A percentile compares a stretch with the other conserved stretches of the same genome.
Conservation (phyloP, 2,329 filamentous ascomycete species). For the Elsinoe arachidis region DNA sequence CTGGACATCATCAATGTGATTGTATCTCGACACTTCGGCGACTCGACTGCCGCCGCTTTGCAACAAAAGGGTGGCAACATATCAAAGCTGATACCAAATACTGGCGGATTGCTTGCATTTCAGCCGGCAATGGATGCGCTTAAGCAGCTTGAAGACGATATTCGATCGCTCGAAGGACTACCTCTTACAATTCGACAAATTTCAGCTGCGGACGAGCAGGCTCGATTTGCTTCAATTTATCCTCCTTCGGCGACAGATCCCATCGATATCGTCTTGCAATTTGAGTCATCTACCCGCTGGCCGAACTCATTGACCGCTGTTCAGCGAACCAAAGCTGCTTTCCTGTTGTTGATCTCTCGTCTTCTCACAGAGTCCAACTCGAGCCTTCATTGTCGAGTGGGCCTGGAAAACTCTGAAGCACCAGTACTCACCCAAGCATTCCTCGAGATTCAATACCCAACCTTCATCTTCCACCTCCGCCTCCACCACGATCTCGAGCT, state of each 20-base stretch:
- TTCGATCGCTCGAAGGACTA: conserved; percentile 70
- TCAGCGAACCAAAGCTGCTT: conserved; percentile 87
- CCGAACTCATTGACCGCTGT: conserved; percentile 86
- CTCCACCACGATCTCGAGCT: conserved; percentile 86
- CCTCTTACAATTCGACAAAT: conserved; percentile 81
- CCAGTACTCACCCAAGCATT: conserved; percentile 69
- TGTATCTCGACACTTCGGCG: conserved; percentile 59
- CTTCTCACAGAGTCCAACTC: conserved; percentile 57
- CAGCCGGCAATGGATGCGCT: conserved; percentile 62
- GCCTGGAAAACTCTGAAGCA: conserved; percentile 65
- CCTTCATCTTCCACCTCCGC: conserved; percentile 67
- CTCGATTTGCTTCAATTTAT: conserved; percentile 63
- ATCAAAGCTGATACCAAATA: conserved; percentile 34
- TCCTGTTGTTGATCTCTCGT: conserved; percentile 64
- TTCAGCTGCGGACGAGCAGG: conserved; percentile 59
- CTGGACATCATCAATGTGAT: conserved; percentile 72
- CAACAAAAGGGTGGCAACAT: conserved; percentile 41
- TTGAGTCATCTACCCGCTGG: conserved; percentile 89
- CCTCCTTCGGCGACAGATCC: conserved; percentile 41
- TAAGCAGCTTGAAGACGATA: conserved; percentile 62
- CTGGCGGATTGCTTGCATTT: conserved; percentile 47
- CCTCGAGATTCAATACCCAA: conserved; percentile 67
- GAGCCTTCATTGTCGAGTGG: conserved; percentile 59
- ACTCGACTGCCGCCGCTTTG: conserved; percentile 42
- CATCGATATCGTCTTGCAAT: conserved; percentile 76